These are phyloP conservation scores for Aspergillus bridgeri DNA, from an alignment of 495 filamentous ascomycete genomes.

Conservation along the genomic window DNA sequence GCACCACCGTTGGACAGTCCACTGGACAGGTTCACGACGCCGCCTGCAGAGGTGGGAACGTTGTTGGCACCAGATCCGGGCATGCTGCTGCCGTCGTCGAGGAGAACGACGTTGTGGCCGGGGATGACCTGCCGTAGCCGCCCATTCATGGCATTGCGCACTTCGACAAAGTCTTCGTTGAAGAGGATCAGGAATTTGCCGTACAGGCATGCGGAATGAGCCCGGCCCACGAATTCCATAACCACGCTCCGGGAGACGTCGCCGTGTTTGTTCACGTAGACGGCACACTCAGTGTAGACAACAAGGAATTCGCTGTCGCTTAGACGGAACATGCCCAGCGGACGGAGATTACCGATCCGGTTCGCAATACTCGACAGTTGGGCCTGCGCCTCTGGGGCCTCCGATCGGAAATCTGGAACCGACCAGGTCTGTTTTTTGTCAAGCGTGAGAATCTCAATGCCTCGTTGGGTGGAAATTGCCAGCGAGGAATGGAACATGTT, in stretches of 20 bases:
- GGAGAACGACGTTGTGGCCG: constrained; percentile 77
- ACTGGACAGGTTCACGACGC: constrained; percentile 25
- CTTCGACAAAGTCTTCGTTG: constrained; percentile 92
- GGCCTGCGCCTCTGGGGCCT: constrained; percentile 48
- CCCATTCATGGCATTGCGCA: constrained; percentile 95
- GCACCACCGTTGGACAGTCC: constrained; percentile 33
- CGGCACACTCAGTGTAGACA: constrained; percentile 90
- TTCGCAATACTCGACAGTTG: constrained; percentile 75
- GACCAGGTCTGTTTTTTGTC: constrained; percentile 93
- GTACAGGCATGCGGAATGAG: constrained; percentile 80
- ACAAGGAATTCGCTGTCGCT: constrained; percentile 90
- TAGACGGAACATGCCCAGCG: constrained; percentile 94
- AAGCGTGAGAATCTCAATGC: constrained; percentile 94
- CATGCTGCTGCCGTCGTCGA: constrained; percentile 75
- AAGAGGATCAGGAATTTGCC: constrained; percentile 70
- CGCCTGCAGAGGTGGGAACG: constrained; percentile 25
- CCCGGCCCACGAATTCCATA: constrained; percentile 95
- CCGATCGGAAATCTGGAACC: constrained; percentile 73
- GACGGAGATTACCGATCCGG: constrained; percentile 74
- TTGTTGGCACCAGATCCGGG: constrained; percentile 33
- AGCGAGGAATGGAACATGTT: constrained; percentile 94
- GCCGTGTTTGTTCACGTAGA: constrained; percentile 97
- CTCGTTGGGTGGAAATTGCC: constrained; percentile 82
- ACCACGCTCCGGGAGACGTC: constrained; percentile 89
- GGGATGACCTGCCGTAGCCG: constrained; percentile 90